Conservation (phyloP, 1,284 basidiomycete genomes). For the Apiotrichum siamense region DNA sequence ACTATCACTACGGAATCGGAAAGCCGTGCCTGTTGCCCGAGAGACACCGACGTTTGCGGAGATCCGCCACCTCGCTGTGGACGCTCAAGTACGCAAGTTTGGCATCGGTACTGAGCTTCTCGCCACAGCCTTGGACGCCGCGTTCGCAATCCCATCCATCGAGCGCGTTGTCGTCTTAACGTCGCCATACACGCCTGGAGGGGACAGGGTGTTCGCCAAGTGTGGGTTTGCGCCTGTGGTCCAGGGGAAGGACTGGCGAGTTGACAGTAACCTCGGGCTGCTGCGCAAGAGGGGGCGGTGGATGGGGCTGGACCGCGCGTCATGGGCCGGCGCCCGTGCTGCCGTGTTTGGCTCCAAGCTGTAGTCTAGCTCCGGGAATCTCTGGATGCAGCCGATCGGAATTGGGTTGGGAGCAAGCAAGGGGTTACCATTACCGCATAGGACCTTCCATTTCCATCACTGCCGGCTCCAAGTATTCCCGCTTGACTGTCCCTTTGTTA, state of each 20-base stretch:
- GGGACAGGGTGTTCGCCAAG: constrained; percentile 48
- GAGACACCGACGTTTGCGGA: too few species aligned
- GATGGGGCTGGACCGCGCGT: constrained; percentile 3
- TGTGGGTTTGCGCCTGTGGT: constrained; percentile 51
- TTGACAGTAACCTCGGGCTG: constrained; percentile 5
- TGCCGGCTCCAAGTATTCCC: too few species aligned
- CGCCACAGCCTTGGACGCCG: constrained; percentile 54
- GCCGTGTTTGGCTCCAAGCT: too few species aligned
- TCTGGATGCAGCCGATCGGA: too few species aligned
- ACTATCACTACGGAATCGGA: too few species aligned
- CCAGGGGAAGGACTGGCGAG: not conserved
- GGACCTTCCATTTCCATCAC: too few species aligned
- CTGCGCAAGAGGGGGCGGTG: constrained; percentile 16
- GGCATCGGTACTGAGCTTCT: constrained; percentile 64
- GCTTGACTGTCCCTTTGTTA: too few species aligned
- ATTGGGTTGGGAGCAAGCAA: too few species aligned
- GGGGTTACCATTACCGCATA: too few species aligned
- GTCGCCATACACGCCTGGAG: constrained; percentile 50
- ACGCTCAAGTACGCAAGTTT: constrained; percentile 57
- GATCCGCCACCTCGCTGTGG: constrained; percentile 71
- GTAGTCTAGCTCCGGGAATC: too few species aligned
- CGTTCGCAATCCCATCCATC: constrained; percentile 49
- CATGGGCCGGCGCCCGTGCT: too few species aligned
- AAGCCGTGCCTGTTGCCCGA: too few species aligned
- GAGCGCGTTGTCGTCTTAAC: constrained; percentile 52